Base-by-base conservation (phyloP, 2,329 filamentous ascomycete species). In the Claviceps capensis region DNA sequence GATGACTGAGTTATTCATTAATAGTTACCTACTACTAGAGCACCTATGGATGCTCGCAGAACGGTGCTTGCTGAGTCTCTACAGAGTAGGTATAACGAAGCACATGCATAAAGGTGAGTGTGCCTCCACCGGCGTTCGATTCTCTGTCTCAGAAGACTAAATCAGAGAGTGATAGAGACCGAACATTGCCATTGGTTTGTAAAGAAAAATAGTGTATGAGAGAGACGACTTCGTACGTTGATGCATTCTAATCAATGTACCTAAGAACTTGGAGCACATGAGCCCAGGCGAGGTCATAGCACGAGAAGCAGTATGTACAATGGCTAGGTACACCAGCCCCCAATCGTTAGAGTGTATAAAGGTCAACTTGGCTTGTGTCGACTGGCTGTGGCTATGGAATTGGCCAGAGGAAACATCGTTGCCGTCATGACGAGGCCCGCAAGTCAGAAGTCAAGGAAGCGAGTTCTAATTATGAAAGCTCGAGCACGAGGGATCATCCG, bases 401-500 rank as follows among this genome's bases (percentile, higher is more conserved):
- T 30, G 9, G 41, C 7, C 41, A 26, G 23, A 4, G 44, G 5
- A 9, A 49, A 47, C 44, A 49, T 17, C 43, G 47, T 51, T 51
- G 49, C 55, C 52, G 51, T 55, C 55, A 55, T 53, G 52, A 45
- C 52, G 49, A 11, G 30, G 30, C 30, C 30, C 9, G 23, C 23
- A 26, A 26, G 5, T 7, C 5, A 5, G 5, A 34, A 34, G 30
- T 11, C 30, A 34, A 34, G 45, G 22, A 30, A n/a, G 30, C 30
- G n/a, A 43, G 41, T 34, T 19, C n/a, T 47, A 11, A 30, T n/a
- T 14, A n/a, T 30, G 43, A 47, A 36, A 19, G 37, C 36, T 44
- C 17, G 49, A 43, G 42, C 42, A 22, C 47, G 9, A 4, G 14
- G 19, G 22, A 26, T 14, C 16, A 30, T 7, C 30, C 51, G 34